These are phyloP conservation scores for Amborella trichopoda DNA, from an alignment of 164 flowering plant species.

Conservation along the genomic window DNA sequence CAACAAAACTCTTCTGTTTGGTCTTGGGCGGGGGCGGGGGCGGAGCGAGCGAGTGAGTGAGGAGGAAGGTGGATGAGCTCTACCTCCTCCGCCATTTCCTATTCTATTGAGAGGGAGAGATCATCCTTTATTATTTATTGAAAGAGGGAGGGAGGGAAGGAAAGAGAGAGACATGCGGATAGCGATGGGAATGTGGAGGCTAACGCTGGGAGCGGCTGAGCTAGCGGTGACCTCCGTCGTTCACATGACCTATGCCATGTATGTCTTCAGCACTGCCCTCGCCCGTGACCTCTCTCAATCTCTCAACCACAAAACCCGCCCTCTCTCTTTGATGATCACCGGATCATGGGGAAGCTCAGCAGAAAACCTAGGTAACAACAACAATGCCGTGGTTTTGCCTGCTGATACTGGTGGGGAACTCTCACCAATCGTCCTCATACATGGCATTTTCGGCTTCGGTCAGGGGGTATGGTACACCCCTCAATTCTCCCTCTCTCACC, in stretches of 20 bases:
- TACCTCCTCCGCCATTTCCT: too few relatives aligned
- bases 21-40: too few relatives aligned
- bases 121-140: too few relatives aligned
- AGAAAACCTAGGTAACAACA: neutral
- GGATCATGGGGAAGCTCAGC: slow-evolving; percentile 7
- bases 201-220: slow-evolving; percentile 46
- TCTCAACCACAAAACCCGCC: slow-evolving; percentile 13
- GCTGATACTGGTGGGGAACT: slow-evolving; percentile 16
- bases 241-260: slow-evolving; percentile 78
- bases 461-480: slow-evolving; percentile 57
- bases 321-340: slow-evolving; percentile 3
- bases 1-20: too few relatives aligned
- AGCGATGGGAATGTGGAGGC: slow-evolving; percentile 48
- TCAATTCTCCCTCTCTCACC: neutral
- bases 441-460: slow-evolving; percentile 99
- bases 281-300: slow-evolving; percentile 66
- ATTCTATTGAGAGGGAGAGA: too few relatives aligned
- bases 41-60: too few relatives aligned
- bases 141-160: too few relatives aligned
- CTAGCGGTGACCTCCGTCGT: slow-evolving; percentile 64
- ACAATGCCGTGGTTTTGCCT: neutral
- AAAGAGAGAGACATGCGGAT: too few relatives aligned
- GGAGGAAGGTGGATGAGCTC: too few relatives aligned
- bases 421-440: slow-evolving; percentile 90
- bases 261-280: slow-evolving; percentile 83